These are phyloP conservation scores for Vitis amurensis DNA, from an alignment of 164 flowering plant species.

Conservation along the genomic window DNA sequence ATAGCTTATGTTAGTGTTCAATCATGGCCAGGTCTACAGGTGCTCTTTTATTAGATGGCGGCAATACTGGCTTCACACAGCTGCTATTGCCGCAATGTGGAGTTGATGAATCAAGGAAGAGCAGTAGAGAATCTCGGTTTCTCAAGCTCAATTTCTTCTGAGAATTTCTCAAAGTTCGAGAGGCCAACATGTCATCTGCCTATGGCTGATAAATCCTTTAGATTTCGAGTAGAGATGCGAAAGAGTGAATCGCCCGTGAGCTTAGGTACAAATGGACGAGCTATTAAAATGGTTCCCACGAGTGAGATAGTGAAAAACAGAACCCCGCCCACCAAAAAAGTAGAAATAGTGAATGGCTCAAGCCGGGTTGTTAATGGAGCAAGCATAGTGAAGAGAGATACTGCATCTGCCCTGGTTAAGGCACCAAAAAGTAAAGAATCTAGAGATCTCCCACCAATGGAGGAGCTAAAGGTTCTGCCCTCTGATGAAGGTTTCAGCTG, in stretches of 20 bases:
- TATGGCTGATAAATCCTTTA: slow-evolving; percentile 9
- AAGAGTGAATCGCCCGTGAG: slow-evolving; percentile 44
- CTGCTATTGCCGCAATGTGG: slow-evolving; percentile 41
- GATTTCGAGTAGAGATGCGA: slow-evolving; percentile 38
- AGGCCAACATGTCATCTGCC: slow-evolving; percentile 11
- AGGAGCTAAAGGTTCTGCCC: slow-evolving; percentile 70
- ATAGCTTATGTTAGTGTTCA: no score
- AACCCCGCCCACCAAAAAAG: slow-evolving; percentile 22
- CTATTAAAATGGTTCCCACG: slow-evolving; percentile 66
- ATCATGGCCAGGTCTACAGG: slow-evolving; percentile 12
- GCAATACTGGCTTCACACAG: slow-evolving; percentile 70
- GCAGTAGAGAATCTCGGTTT: slow-evolving; percentile 38
- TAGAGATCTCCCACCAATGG: slow-evolving; percentile 51
- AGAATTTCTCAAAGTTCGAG: slow-evolving; percentile 17
- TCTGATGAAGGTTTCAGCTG: slow-evolving; percentile 88
- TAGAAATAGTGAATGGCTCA: slow-evolving; percentile 40
- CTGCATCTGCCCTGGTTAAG: slow-evolving; percentile 30
- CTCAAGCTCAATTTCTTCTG: slow-evolving; percentile 41
- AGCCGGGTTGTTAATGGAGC: slow-evolving; percentile 35
- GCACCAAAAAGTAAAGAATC: slow-evolving; percentile 15
- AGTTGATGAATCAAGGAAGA: slow-evolving; percentile 35
- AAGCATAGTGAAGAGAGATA: slow-evolving; percentile 33
- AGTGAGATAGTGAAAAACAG: slow-evolving; percentile 47
- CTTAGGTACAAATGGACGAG: slow-evolving; percentile 47
- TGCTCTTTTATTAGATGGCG: slow-evolving; percentile 40